Conservation (phyloP, 352 stramenopile genomes). For the Globisporangium alternatum region DNA sequence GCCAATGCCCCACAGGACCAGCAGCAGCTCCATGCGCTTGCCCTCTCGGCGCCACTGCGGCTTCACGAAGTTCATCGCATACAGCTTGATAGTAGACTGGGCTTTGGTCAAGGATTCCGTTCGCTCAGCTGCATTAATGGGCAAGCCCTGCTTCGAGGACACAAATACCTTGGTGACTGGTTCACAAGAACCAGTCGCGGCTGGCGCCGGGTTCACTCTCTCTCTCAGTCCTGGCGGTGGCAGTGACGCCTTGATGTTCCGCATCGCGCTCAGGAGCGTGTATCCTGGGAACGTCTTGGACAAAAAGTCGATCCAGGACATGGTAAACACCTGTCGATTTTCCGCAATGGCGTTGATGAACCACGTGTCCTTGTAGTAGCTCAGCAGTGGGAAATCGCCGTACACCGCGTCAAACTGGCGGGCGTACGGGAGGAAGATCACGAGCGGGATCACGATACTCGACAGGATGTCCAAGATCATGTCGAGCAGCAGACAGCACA, state of each 20-base stretch:
- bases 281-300: slow-evolving; percentile 14
- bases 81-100: background rate
- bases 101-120: background rate
- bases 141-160: background rate
- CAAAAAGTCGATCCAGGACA: slow-evolving; percentile 9
- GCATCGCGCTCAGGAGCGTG: slow-evolving; percentile 4
- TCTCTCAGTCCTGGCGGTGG: background rate
- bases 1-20: slow-evolving; percentile 4
- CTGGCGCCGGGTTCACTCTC: background rate
- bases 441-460: slow-evolving; percentile 8
- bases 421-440: slow-evolving; percentile 15
- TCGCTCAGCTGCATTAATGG: background rate
- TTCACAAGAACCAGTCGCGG: background rate
- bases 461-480: slow-evolving; percentile 4
- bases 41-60: slow-evolving; percentile 2
- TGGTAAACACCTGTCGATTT: slow-evolving; percentile 1
- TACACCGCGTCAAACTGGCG: background rate
- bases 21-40: slow-evolving; percentile 7
- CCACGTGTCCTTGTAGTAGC: slow-evolving; percentile 9
- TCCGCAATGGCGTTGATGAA: slow-evolving; percentile 8
- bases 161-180: background rate
- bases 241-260: slow-evolving; percentile 3
- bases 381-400: slow-evolving; percentile 5
- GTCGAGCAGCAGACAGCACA: slow-evolving; percentile 10
- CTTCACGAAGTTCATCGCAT: background rate